Conservation (phyloP, 345 rosid species). For the Cardamine resedifolia region DNA sequence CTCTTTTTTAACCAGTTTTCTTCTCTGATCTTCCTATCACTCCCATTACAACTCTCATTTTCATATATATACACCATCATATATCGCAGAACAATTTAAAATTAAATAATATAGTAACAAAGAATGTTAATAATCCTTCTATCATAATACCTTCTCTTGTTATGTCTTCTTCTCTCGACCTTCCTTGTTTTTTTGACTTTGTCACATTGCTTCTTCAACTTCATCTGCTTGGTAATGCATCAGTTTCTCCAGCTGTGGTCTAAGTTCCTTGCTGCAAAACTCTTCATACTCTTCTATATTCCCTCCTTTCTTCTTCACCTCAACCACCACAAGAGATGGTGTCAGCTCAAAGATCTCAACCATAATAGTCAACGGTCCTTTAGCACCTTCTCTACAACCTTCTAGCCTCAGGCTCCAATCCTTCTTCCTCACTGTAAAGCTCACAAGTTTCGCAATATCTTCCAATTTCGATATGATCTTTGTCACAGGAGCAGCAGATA, state of each 20-base stretch:
- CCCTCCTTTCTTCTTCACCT: constrained; percentile 96
- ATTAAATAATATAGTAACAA: constrained; percentile 16
- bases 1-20: neutral
- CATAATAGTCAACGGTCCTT: constrained; percentile 60
- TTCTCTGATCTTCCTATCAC: constrained; percentile 37
- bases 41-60: constrained; percentile 35
- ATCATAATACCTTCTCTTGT: constrained; percentile 26
- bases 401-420: constrained; percentile 72
- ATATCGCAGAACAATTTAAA: neutral
- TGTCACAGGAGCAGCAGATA: constrained; percentile 59
- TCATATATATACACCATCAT: constrained; percentile 18
- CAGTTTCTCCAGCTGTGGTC: constrained; percentile 72
- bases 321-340: constrained; percentile 65
- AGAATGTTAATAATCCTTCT: constrained; percentile 25
- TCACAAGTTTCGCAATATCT: constrained; percentile 58
- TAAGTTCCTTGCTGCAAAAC: constrained; percentile 70
- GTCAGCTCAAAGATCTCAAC: constrained; percentile 69
- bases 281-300: constrained; percentile 80
- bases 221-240: constrained; percentile 50
- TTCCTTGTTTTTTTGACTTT: constrained; percentile 15
- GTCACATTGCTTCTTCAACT: constrained; percentile 30
- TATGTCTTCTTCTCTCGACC: constrained; percentile 35
- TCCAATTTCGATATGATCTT: constrained; percentile 61
- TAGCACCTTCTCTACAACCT: constrained; percentile 64
- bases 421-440: constrained; percentile 70